These are phyloP conservation scores for Clitopilus passeckerianus DNA, from an alignment of 768 basidiomycete species.

Conservation along the genomic window DNA sequence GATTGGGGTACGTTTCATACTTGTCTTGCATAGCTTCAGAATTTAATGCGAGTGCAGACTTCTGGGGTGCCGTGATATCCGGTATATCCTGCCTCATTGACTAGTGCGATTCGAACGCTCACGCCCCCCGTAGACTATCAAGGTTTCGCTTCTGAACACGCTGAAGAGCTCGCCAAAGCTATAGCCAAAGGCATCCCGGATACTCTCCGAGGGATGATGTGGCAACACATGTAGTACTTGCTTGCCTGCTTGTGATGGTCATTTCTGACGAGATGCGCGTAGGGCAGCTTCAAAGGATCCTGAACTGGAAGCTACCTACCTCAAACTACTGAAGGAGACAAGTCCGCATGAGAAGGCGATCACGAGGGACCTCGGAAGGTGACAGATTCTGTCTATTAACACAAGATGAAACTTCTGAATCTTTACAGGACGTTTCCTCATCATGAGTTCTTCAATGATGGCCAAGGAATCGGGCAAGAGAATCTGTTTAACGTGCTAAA, in stretches of 20 bases:
- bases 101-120: not conserved
- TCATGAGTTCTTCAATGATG: slow-evolving; percentile 93
- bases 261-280: not conserved
- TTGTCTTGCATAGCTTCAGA: not conserved
- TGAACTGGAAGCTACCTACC: slow-evolving; percentile 79
- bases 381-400: slow-evolving; percentile 9
- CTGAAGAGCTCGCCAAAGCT: slow-evolving; percentile 78
- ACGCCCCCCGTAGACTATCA: slow-evolving; percentile 66
- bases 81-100: slow-evolving; percentile 32
- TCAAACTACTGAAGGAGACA: slow-evolving; percentile 72
- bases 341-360: slow-evolving; percentile 95
- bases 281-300: slow-evolving; percentile 94
- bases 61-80: slow-evolving; percentile 94
- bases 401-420: slow-evolving; percentile 6
- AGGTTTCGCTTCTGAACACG: slow-evolving; percentile 70
- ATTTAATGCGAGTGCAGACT: slow-evolving; percentile 43
- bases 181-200: slow-evolving; percentile 91
- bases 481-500: slow-evolving; percentile 97
- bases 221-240: slow-evolving; percentile 79
- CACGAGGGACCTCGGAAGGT: slow-evolving; percentile 86
- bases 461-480: slow-evolving; percentile 93
- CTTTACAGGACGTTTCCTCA: slow-evolving; percentile 84
- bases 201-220: slow-evolving; percentile 89
- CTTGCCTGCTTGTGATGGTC: slow-evolving; percentile 1
- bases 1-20: slow-evolving; percentile 65